phyloP scores from a whole-genome alignment of 257 asterid species.

The Ballota nigra region DNA sequence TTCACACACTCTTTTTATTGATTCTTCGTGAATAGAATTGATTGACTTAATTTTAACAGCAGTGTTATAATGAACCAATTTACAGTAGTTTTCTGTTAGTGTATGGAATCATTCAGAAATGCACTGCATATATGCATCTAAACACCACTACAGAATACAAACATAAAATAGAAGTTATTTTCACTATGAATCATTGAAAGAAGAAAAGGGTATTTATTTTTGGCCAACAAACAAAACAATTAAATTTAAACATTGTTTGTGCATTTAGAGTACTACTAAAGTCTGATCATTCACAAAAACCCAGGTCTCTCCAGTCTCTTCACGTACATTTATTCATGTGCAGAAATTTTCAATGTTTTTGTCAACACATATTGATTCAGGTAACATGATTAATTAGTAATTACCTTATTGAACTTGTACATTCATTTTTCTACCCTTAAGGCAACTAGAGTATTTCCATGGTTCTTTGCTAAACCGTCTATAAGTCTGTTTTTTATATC shows the following conservation, averaged over 20 bases:
- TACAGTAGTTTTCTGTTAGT: background rate
- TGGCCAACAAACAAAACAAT: background rate
- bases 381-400: background rate
- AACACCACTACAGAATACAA: background rate
- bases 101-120: background rate
- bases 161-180: background rate
- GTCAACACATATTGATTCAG: background rate
- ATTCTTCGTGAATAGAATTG: background rate
- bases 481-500: background rate
- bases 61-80: background rate
- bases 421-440: background rate
- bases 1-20: background rate
- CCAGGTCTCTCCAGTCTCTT: background rate
- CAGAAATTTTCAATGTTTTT: background rate
- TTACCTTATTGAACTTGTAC: background rate
- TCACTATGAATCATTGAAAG: background rate
- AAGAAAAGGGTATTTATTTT: background rate
- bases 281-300: background rate
- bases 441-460: background rate
- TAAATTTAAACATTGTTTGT: background rate
- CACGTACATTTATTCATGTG: background rate
- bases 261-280: background rate
- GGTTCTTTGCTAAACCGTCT: background rate
- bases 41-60: background rate
- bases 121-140: constrained; percentile 6